These are phyloP conservation scores for Porodaedalea pini DNA, from an alignment of 1,284 basidiomycete species.

Conservation along the genomic window DNA sequence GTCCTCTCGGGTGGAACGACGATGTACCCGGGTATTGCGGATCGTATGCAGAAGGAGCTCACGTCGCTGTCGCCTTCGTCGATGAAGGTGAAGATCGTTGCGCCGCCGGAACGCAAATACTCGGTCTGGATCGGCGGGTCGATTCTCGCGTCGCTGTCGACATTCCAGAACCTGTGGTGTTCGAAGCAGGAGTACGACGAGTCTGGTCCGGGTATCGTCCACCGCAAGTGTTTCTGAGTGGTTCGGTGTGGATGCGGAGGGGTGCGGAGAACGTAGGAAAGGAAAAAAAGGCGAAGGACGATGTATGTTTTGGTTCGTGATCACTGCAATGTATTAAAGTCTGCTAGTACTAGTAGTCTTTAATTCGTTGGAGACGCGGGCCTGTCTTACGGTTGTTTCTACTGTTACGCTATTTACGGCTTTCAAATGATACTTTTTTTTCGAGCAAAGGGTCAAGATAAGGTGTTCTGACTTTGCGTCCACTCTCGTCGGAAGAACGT, in stretches of 20 bases:
- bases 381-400: not conserved
- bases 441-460: too few relatives aligned
- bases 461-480: too few relatives aligned
- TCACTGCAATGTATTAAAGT: not conserved
- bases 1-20: slow-evolving; percentile 96
- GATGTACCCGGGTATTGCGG: slow-evolving; percentile 97
- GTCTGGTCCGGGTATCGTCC: slow-evolving; percentile 80
- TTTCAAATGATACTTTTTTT: too few relatives aligned
- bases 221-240: slow-evolving; percentile 56
- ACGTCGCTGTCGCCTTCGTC: slow-evolving; percentile 80
- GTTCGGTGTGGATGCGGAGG: not conserved
- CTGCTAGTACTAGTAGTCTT: not conserved
- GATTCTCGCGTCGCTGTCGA: slow-evolving; percentile 92
- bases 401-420: too few relatives aligned
- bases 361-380: not conserved
- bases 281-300: not conserved
- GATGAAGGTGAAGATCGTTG: slow-evolving; percentile 96
- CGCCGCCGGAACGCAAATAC: slow-evolving; percentile 91
- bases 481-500: too few relatives aligned
- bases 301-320: not conserved
- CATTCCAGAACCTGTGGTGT: slow-evolving; percentile 95
- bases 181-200: slow-evolving; percentile 94
- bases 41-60: slow-evolving; percentile 99
- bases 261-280: not conserved
- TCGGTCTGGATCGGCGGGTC: slow-evolving; percentile 99